These are phyloP conservation scores for Globisporangium orthogonon DNA, from an alignment of 352 stramenopile species.

Conservation along the genomic window DNA sequence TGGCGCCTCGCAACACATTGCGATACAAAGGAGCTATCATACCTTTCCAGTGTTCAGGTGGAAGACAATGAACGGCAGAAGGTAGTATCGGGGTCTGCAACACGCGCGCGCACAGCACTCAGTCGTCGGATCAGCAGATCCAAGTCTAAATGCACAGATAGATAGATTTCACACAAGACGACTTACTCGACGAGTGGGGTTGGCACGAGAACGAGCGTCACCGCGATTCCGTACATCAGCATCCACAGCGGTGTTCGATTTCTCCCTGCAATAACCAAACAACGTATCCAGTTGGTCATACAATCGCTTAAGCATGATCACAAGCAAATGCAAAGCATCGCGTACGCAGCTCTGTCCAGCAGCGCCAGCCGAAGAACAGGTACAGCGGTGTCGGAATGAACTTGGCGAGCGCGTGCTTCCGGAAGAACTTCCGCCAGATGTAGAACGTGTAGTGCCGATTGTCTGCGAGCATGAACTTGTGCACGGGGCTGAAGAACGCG, in stretches of 20 bases:
- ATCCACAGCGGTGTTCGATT: constrained; percentile 67
- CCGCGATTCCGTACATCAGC: constrained; percentile 62
- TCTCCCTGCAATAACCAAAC: constrained; percentile 21
- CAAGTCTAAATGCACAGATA: not conserved
- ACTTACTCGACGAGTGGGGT: constrained; percentile 86
- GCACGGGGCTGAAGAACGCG: constrained; percentile 63
- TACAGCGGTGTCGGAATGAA: constrained; percentile 58
- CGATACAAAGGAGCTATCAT: constrained; percentile 11
- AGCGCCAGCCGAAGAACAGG: constrained; percentile 54
- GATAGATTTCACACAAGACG: not conserved
- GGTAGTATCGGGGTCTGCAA: constrained; percentile 74
- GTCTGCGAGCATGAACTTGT: constrained; percentile 90
- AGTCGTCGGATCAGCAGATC: not conserved
- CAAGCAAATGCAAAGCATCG: not conserved
- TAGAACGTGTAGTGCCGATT: constrained; percentile 93
- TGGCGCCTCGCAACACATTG: not conserved
- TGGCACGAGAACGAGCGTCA: constrained; percentile 79
- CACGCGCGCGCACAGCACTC: not conserved
- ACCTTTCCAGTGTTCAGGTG: constrained; percentile 73
- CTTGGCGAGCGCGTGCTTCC: constrained; percentile 63
- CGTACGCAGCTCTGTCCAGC: constrained; percentile 62
- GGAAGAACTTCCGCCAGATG: constrained; percentile 86
- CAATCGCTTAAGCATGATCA: not conserved
- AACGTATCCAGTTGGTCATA: not conserved
- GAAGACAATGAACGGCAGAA: constrained; percentile 72